Evolutionary conservation across 164 flowering plant species (phyloP), one percentile per base, ranked within the genome.

Genomic region (Stephania yunnanensis): DNA sequence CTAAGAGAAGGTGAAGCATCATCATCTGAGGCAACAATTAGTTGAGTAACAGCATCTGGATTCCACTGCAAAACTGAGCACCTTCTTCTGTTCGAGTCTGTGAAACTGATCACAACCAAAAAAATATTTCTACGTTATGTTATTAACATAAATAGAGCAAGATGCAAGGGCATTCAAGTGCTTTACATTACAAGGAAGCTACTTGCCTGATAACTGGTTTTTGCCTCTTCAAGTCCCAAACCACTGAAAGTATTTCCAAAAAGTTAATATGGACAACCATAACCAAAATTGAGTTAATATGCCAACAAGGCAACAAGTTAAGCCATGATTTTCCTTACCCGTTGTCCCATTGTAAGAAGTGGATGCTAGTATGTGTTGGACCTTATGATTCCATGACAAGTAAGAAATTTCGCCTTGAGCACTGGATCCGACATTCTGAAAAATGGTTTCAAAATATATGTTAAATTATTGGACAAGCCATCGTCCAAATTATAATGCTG

Each of bases 51-150:
- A 83, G 88, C 73, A 74, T 92, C 98, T 73, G 99, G 99, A 81
- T 94, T 81, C 99, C 99, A 96, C 83, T 96, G 99, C 82, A 96
- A 83, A 73, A 92, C 99, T 78, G 99, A 96, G 86, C 97, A 92
- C 50, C 97, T 87, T 80, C 95, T 89, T 86, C 89, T 88, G 81
- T 78, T 76, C 74, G 99, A 82, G 86, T 94, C 99, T 71, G 90
- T 67, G 81, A 96, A 92, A 78, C 99, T 96, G 90, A 42, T 63
- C 75, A 63, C 45, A 42, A 64, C 46, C 75, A 25, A 64, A 52
- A 73, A 73, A 8, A 55, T 25, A 17, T 76, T 7, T 44, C 65
- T 65, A 77, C 44, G 9, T 53, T 30, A 68, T 46, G 25, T 6
- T 15, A 17, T 36, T 25, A 67, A 20, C 44, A 67, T 9, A 75